Conservation (phyloP, 331 rosid genomes). For the Telfairia occidentalis region DNA sequence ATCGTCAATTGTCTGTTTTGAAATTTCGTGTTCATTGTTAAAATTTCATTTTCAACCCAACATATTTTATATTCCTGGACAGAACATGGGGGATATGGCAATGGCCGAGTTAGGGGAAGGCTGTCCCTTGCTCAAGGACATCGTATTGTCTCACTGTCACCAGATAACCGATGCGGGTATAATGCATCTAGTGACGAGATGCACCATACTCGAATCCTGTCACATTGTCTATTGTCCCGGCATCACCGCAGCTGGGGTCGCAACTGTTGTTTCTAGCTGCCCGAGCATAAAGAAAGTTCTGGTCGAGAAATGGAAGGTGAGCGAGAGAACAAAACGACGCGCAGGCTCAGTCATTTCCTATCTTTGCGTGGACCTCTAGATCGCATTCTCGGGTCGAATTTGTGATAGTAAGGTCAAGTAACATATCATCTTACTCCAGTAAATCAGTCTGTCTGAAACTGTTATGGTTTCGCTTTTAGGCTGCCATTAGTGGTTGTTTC, state of each 20-base stretch:
- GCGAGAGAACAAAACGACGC: constrained; percentile 68
- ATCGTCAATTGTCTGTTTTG: not conserved
- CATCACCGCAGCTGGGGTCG: constrained; percentile 70
- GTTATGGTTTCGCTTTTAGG: not conserved
- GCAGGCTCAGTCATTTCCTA: constrained; percentile 76
- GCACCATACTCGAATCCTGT: constrained; percentile 65
- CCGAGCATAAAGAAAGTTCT: constrained; percentile 71
- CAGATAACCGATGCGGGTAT: constrained; percentile 75
- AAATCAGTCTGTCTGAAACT: too few species aligned
- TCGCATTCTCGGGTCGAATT: not conserved
- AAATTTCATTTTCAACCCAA: not conserved
- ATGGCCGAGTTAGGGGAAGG: constrained; percentile 82
- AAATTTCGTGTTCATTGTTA: not conserved
- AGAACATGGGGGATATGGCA: constrained; percentile 83
- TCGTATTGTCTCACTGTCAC: constrained; percentile 81
- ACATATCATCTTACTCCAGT: not conserved
- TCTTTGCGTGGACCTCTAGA: constrained; percentile 64
- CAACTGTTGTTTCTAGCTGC: constrained; percentile 77
- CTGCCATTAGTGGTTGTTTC: not conserved
- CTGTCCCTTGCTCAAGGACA: constrained; percentile 63
- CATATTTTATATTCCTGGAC: constrained; percentile 6
- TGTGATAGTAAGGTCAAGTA: too few species aligned
- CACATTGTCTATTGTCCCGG: constrained; percentile 89
- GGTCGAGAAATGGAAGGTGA: constrained; percentile 94
- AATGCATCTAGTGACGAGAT: constrained; percentile 56